Conservation (phyloP, 495 filamentous ascomycete genomes). For the Penicillium daleae region DNA sequence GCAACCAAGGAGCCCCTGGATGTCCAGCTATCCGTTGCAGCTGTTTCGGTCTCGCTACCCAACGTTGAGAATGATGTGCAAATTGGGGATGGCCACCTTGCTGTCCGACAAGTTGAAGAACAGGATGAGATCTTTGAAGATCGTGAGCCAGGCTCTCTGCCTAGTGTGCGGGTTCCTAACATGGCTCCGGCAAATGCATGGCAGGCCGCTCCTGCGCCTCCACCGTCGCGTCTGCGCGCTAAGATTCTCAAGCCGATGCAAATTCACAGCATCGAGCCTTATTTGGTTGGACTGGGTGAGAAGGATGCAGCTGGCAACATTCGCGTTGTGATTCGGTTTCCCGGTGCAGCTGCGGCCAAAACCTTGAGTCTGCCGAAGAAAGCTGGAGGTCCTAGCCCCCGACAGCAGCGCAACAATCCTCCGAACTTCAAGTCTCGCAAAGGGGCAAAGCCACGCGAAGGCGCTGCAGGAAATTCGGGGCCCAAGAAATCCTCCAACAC, state of each 20-base stretch:
- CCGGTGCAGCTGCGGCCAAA: slow-evolving; percentile 39
- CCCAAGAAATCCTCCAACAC: slow-evolving; percentile 36
- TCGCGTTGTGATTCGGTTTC: slow-evolving; percentile 39
- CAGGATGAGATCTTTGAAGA: slow-evolving; percentile 83
- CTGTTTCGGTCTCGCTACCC: slow-evolving; percentile 64
- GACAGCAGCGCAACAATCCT: slow-evolving; percentile 20
- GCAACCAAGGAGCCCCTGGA: slow-evolving; percentile 66
- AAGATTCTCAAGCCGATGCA: slow-evolving; percentile 46
- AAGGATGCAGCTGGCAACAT: slow-evolving; percentile 41
- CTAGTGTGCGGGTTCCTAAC: slow-evolving; percentile 67
- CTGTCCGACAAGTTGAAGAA: slow-evolving; percentile 68
- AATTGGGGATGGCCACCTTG: slow-evolving; percentile 45
- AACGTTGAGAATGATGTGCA: slow-evolving; percentile 32
- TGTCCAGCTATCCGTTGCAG: slow-evolving; percentile 48
- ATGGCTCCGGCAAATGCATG: slow-evolving; percentile 59
- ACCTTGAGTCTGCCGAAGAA: slow-evolving; percentile 40
- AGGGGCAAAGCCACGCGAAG: slow-evolving; percentile 39
- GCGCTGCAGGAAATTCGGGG: slow-evolving; percentile 16
- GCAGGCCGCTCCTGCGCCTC: slow-evolving; percentile 47
- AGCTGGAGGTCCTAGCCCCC: slow-evolving; percentile 16
- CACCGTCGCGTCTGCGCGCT: slow-evolving; percentile 35
- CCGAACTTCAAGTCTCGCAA: slow-evolving; percentile 38
- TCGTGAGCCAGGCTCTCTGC: slow-evolving; percentile 77
- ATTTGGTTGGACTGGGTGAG: slow-evolving; percentile 37
- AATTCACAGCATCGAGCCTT: slow-evolving; percentile 45